Conservation (phyloP, 1,284 basidiomycete species). For the Rhodotorula mucilaginosa region DNA sequence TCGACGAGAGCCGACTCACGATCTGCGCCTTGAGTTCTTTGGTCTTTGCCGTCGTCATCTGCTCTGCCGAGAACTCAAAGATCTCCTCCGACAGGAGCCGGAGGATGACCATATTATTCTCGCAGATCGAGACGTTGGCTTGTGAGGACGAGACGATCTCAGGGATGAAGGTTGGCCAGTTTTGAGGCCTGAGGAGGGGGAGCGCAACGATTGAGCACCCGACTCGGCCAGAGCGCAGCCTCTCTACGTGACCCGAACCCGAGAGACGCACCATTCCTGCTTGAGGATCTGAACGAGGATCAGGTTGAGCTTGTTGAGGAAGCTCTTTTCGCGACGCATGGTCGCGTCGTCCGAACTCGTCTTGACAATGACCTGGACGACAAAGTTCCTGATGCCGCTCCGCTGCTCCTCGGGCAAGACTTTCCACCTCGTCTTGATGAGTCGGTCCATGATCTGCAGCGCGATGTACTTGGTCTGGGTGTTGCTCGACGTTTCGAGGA, state of each 20-base stretch:
- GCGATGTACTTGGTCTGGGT: conserved; percentile 96
- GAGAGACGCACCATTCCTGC: conserved; percentile 75
- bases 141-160: conserved; percentile 97
- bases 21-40: conserved; percentile 97
- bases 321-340: conserved; percentile 90
- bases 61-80: conserved; percentile 97
- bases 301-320: conserved; percentile 94
- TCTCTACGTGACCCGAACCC: too few relatives aligned
- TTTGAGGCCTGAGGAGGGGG: conserved; percentile 63
- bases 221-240: background rate
- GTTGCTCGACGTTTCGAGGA: conserved; percentile 80
- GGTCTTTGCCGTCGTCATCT: conserved; percentile 98
- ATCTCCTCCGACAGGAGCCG: conserved; percentile 98
- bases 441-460: conserved; percentile 88
- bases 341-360: conserved; percentile 68
- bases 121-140: conserved; percentile 92
- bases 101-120: conserved; percentile 99
- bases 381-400: conserved; percentile 94
- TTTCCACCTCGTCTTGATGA: conserved; percentile 94
- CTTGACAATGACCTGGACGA: conserved; percentile 89
- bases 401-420: conserved; percentile 89
- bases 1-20: conserved; percentile 9
- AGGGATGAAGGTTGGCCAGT: conserved; percentile 97
- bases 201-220: too few relatives aligned
- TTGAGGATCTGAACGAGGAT: conserved; percentile 97